Base-by-base conservation (phyloP, 2,329 filamentous ascomycete genomes). In the Sporothrix curviconia region DNA sequence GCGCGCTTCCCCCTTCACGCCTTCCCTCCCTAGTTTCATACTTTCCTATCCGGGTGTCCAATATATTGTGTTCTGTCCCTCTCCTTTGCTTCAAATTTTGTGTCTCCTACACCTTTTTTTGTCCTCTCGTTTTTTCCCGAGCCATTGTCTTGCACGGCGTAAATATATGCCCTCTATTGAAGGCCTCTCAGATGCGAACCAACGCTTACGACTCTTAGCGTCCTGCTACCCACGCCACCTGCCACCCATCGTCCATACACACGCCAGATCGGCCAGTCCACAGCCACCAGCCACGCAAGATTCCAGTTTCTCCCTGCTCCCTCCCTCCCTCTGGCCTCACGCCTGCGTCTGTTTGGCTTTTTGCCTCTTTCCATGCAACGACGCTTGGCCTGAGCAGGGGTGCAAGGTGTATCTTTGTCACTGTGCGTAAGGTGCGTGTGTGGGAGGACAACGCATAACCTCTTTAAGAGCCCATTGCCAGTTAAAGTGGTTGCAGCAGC, bases 251-350 rank as follows among this genome's bases (percentile, higher is more conserved):
- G 44, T 30, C n/a, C 28, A 34, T 17, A 15, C 28, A 32, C 28
- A 25, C 28, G n/a, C 44, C n/a, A 24, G 50, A 54, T 54, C 50
- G 30, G 32, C 32, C 34, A 37, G 14, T n/a, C 44, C 54, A 50
- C 54, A 56, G 54, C 54, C 54, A n/a, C n/a, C 55, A 51, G 55
- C 55, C 55, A 56, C 55, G 55, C 44, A 24, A 51, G 34, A 37
- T 49, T 22, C 46, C 32, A 25, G 47, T n/a, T n/a, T n/a, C n/a
- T n/a, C n/a, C n/a, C n/a, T n/a, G 53, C 53, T 49, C 19, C 44
- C 36, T 50, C 44, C 25, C 43, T 40, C 42, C 32, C 30, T 25
- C 28, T 28, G 47, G 24, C 15, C 34, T 15, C 32, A 28, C 22
- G 47, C 17, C 1, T 17, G 14, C 19, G 22, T 24, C 32, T 12